Evolutionary conservation across 306 rosid genomes (phyloP).

Genomic region (Trichosanthes cucumerina): DNA sequence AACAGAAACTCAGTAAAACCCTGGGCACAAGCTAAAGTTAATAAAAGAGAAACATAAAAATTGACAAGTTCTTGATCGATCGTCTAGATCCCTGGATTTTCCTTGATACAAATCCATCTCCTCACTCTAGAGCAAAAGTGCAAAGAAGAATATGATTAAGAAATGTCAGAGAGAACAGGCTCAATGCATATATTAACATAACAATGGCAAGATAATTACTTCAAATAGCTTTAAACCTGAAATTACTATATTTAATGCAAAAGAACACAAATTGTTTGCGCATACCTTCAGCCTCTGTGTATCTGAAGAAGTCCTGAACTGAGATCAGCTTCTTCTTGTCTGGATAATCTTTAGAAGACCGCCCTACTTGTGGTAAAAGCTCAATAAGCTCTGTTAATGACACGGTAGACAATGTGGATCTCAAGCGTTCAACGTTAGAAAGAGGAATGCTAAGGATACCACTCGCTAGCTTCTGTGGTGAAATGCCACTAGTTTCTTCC

Average conservation of each 20-base stretch:
- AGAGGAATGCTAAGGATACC: slow-evolving; percentile 80
- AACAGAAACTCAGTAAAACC: neutral
- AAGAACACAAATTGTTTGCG: slow-evolving; percentile 7
- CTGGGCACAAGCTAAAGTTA: neutral
- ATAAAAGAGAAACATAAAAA: neutral
- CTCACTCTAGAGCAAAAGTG: neutral
- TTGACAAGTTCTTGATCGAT: neutral
- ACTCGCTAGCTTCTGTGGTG: slow-evolving; percentile 73
- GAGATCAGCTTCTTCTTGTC: slow-evolving; percentile 90
- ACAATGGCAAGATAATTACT: neutral
- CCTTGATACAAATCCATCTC: neutral
- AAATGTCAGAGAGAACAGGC: neutral
- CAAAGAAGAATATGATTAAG: neutral
- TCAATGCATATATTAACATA: neutral
- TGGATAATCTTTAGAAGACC: slow-evolving; percentile 76
- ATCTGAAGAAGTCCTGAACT: slow-evolving; percentile 96
- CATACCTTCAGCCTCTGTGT: slow-evolving; percentile 98
- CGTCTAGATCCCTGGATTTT: neutral
- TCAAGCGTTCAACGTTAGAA: slow-evolving; percentile 93
- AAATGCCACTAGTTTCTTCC: slow-evolving; percentile 54
- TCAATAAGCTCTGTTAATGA: slow-evolving; percentile 81
- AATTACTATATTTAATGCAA: slow-evolving; percentile 5
- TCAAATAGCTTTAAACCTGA: neutral
- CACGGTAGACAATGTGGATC: slow-evolving; percentile 77
- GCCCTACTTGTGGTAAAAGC: slow-evolving; percentile 78